Conservation (phyloP, 1,139 yeast genomes). For the Protomyces arabidopsidicola region DNA sequence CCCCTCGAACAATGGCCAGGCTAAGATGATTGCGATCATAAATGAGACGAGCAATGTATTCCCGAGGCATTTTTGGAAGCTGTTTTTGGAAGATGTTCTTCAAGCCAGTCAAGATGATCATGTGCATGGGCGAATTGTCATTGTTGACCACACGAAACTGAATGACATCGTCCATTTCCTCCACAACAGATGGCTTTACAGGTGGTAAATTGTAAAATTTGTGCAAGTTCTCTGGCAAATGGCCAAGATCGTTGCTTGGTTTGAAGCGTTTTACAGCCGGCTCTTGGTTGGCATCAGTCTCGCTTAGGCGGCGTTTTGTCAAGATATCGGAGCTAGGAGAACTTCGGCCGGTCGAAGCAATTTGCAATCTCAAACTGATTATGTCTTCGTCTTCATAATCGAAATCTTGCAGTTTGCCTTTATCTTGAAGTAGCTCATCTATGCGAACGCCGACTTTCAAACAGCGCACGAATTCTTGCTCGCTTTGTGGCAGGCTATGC, state of each 20-base stretch:
- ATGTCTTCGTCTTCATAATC: constrained; percentile 25
- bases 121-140: constrained; percentile 78
- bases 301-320: background rate
- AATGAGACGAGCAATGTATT: constrained; percentile 88
- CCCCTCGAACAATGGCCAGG: constrained; percentile 85
- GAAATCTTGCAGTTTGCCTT: constrained; percentile 19
- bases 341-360: background rate
- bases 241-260: constrained; percentile 5
- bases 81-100: constrained; percentile 96
- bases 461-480: constrained; percentile 19
- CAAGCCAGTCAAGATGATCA: constrained; percentile 88
- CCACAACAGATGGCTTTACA: constrained; percentile 89
- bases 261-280: constrained; percentile 7
- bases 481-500: constrained; percentile 10
- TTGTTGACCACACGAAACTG: constrained; percentile 95
- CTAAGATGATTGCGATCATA: constrained; percentile 92
- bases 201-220: constrained; percentile 7
- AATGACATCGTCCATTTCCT: constrained; percentile 83
- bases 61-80: constrained; percentile 97
- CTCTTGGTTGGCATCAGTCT: background rate
- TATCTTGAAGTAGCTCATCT: constrained; percentile 27
- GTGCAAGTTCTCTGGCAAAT: background rate
- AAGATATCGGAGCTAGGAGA: background rate
- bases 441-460: constrained; percentile 25
- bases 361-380: constrained; percentile 18